Conservation (phyloP, 2,329 filamentous ascomycete species). For the Fusarium nematophilum region DNA sequence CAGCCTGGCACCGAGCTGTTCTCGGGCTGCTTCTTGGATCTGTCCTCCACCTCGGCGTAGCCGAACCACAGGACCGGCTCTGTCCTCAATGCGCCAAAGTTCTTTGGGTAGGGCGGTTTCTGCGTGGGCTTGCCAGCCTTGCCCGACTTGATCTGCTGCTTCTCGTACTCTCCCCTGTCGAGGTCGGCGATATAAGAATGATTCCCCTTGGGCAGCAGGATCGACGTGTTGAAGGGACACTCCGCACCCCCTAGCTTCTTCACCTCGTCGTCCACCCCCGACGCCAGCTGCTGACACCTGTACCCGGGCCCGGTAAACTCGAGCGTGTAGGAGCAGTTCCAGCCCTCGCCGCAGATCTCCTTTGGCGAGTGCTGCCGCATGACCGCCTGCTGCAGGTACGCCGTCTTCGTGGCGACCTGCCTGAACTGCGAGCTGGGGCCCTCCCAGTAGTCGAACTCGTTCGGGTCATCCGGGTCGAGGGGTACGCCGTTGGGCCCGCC, state of each 20-base stretch:
- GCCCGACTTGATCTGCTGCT: slow-evolving; percentile 19
- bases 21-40: slow-evolving; percentile 23
- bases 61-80: slow-evolving; percentile 43
- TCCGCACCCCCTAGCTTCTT: slow-evolving; percentile 28
- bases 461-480: slow-evolving; percentile 9
- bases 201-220: slow-evolving; percentile 35
- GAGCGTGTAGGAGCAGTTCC: slow-evolving; percentile 41
- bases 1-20: slow-evolving; percentile 22
- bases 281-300: slow-evolving; percentile 31
- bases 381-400: slow-evolving; percentile 33
- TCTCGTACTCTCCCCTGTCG: slow-evolving; percentile 35
- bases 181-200: slow-evolving; percentile 36
- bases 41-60: slow-evolving; percentile 37
- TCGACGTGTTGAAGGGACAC: slow-evolving; percentile 37
- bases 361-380: slow-evolving; percentile 25
- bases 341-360: slow-evolving; percentile 39
- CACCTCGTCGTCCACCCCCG: slow-evolving; percentile 17
- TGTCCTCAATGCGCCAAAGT: slow-evolving; percentile 37
- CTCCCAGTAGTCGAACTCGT: slow-evolving; percentile 41
- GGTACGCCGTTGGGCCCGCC: background rate
- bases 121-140: slow-evolving; percentile 24
- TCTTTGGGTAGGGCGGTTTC: slow-evolving; percentile 32
- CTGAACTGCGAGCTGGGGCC: slow-evolving; percentile 31
- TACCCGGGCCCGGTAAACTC: slow-evolving; percentile 40
- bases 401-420: slow-evolving; percentile 31